Conservation (phyloP, 2,329 filamentous ascomycete genomes). For the Colletotrichum sp. region DNA sequence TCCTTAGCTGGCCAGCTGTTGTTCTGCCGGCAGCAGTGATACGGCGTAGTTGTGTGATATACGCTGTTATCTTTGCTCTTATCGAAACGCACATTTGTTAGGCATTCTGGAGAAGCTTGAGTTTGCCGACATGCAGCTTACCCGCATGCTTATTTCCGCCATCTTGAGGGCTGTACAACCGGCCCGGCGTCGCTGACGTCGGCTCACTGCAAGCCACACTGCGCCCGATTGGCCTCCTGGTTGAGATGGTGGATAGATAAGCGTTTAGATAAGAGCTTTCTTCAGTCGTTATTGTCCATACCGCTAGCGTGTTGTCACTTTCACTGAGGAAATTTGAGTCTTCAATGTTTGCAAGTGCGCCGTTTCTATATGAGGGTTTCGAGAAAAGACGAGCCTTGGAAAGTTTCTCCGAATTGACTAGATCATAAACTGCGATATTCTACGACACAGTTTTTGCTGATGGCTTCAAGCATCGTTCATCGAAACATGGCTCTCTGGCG, state of each 20-base stretch:
- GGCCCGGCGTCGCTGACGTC: not conserved
- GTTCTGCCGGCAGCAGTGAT: not conserved
- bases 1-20: too few relatives aligned
- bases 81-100: not conserved
- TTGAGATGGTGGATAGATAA: not conserved
- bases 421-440: fast-evolving
- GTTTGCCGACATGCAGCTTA: not conserved
- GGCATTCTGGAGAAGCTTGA: not conserved
- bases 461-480: not conserved
- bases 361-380: too few relatives aligned
- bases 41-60: not conserved
- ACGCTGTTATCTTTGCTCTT: not conserved
- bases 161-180: not conserved
- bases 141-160: not conserved
- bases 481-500: not conserved
- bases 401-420: not conserved
- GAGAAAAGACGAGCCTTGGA: fast-evolving
- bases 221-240: not conserved
- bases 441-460: fast-evolving
- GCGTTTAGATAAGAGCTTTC: not conserved
- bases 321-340: not conserved
- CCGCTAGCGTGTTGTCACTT: not conserved
- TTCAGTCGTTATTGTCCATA: not conserved
- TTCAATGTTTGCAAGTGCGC: not conserved
- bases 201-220: not conserved